Evolutionary conservation across 345 rosid species (phyloP), one percentile per base, ranked within the genome.

Genomic region (Jatropha curcas): DNA sequence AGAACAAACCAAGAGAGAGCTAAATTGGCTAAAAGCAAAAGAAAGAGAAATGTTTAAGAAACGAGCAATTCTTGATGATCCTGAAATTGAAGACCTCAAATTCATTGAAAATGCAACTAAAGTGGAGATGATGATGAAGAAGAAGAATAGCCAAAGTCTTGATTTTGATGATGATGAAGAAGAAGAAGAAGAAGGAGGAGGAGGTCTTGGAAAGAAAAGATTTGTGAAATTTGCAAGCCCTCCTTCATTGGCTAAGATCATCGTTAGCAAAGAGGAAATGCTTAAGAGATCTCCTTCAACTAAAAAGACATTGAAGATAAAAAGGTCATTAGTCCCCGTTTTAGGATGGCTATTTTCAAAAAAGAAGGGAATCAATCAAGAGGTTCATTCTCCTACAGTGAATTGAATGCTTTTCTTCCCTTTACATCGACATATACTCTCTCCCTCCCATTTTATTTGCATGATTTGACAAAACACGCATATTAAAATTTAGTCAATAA

Each of bases 11-110:
- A 85, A 77, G 68, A 80, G 72, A 51, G 88, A 89, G 84, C 71
- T 89, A 2, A 75, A 77, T 56, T 80, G 63, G 30, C 52, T 85
- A 22, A 84, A 74, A 57, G 72, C 56, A 25, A 69, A 34, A 24
- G 45, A 41, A 10, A 37, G n/a, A n/a, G 70, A 79, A 39, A 50
- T 41, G 57, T 57, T 55, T 14, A 78, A 72, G n/a, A 41, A 41
- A 5, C 67, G 50, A 53, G 20, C 64, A 62, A 22, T 28, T 28
- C 10, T 61, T 61, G 80, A 77, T 39, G 75, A 81, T 12, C 77
- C 83, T 27, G 85, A 86, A 70, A 66, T 66, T 12, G 85, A 84
- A 71, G 86, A 87, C 46, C 73, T 81, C 74, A 77, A 89, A 74
- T 82, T 81, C 73, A 60, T 82, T 27, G 82, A 83, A 67, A 84